A percentile compares a stretch with the other conserved stretches of the same genome.
Evolutionary conservation across 2,329 filamentous ascomycete genomes (phyloP).

Genomic region (Mycosphaerella sp.): DNA sequence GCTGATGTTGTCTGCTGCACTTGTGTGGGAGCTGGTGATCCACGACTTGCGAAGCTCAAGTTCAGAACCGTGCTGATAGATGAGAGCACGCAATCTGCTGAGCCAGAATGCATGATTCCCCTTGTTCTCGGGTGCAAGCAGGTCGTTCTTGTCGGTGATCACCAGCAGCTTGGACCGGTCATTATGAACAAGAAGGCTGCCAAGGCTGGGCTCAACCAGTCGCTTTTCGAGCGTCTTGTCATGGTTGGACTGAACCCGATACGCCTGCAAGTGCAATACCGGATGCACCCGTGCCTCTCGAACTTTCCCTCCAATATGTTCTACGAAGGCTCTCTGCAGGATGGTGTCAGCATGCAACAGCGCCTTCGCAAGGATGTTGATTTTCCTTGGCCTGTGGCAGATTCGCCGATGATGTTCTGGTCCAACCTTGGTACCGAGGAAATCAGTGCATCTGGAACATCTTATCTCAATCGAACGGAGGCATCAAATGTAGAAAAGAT

Average conservation of each 20-base stretch:
- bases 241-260: constrained; percentile 87
- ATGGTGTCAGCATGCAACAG: constrained; percentile 85
- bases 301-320: constrained; percentile 99
- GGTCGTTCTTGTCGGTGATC: constrained; percentile 95
- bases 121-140: constrained; percentile 97
- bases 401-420: constrained; percentile 99
- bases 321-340: constrained; percentile 94
- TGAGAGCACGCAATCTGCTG: constrained; percentile 95
- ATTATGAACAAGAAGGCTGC: constrained; percentile 99
- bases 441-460: constrained; percentile 95
- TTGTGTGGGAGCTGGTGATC: constrained; percentile 94
- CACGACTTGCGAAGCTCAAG: constrained; percentile 91
- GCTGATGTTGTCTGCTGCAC: constrained; percentile 99
- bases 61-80: constrained; percentile 98
- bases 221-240: constrained; percentile 94
- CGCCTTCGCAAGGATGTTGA: constrained; percentile 88
- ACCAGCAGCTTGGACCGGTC: constrained; percentile 94
- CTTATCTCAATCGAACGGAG: constrained; percentile 95
- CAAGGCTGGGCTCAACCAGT: constrained; percentile 95
- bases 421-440: constrained; percentile 96
- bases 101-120: constrained; percentile 98
- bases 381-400: constrained; percentile 92
- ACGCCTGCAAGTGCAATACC: constrained; percentile 92
- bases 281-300: constrained; percentile 96
- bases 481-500: constrained; percentile 98